Percentiles rank a stretch among this genome's conserved stretches.
Evolutionary conservation across 345 rosid genomes (phyloP).

Genomic region (Bruguiera gymnorhiza): DNA sequence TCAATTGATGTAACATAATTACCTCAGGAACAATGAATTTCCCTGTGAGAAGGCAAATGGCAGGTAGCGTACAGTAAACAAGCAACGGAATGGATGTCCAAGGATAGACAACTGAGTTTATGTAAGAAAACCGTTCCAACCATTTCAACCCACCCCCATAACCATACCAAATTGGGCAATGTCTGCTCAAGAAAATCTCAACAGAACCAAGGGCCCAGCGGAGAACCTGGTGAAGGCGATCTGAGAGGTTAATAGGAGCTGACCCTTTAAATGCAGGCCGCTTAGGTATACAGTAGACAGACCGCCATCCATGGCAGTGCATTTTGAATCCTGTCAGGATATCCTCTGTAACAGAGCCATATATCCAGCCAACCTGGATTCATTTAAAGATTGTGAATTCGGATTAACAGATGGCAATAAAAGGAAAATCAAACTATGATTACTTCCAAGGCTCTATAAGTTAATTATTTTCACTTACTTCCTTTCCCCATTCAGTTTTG

Average conservation of each 20-base stretch:
- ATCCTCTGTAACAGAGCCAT: conserved; percentile 92
- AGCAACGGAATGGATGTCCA: conserved; percentile 87
- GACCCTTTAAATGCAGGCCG: conserved; percentile 92
- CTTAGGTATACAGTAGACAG: conserved; percentile 95
- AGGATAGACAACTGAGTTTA: conserved; percentile 87
- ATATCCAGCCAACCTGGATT: conserved; percentile 87
- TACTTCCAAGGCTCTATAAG: neutral
- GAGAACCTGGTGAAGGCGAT: conserved; percentile 92
- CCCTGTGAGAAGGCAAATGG: conserved; percentile 88
- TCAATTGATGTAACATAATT: conserved; percentile 5
- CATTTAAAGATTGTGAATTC: conserved; percentile 7
- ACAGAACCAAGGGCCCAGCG: conserved; percentile 98
- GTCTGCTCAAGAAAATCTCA: conserved; percentile 90
- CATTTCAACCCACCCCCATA: conserved; percentile 95
- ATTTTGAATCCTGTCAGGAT: conserved; percentile 91
- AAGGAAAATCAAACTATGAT: neutral
- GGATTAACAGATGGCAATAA: conserved; percentile 3
- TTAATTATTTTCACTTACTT: conserved; percentile 45
- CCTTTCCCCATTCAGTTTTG: conserved; percentile 99
- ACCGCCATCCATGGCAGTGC: conserved; percentile 98
- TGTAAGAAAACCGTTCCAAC: conserved; percentile 90
- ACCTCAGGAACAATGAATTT: conserved; percentile 98
- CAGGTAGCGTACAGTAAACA: conserved; percentile 86
- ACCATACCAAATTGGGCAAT: conserved; percentile 97
- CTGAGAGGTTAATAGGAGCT: conserved; percentile 85